Conservation (phyloP, 2,329 filamentous ascomycete species). For the Fusarium nanum region DNA sequence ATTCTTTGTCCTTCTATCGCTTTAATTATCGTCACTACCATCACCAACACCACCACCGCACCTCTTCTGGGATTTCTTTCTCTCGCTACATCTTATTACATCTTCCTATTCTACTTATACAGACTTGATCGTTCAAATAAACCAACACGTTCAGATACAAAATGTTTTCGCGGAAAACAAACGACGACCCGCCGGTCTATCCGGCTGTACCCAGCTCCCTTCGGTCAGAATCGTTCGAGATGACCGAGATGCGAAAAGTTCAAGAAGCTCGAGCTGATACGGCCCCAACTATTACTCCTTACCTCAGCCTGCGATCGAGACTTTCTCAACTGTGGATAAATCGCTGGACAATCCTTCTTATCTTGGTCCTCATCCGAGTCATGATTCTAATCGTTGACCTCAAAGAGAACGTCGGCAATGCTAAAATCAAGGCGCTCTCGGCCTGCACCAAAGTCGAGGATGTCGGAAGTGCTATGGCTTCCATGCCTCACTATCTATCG, state of each 20-base stretch:
- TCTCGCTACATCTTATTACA: constrained; percentile 8
- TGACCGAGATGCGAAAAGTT: constrained; percentile 49
- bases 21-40: constrained; percentile 20
- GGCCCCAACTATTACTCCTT: constrained; percentile 82
- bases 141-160: constrained; percentile 49
- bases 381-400: constrained; percentile 80
- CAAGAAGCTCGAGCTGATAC: constrained; percentile 62
- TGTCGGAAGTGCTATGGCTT: constrained; percentile 93
- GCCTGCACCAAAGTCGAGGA: constrained; percentile 94
- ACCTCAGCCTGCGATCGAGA: constrained; percentile 88
- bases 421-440: constrained; percentile 83
- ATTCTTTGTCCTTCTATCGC: constrained; percentile 28
- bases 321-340: constrained; percentile 98
- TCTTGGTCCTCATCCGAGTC: constrained; percentile 85
- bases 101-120: constrained; percentile 14
- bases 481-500: constrained; percentile 96
- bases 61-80: constrained; percentile 4
- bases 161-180: constrained; percentile 54
- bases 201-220: constrained; percentile 55
- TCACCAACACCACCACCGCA: neutral
- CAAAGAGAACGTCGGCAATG: constrained; percentile 78
- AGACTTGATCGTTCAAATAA: constrained; percentile 33
- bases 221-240: constrained; percentile 53
- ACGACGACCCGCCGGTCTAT: constrained; percentile 48
- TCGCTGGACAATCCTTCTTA: constrained; percentile 90